Conservation (phyloP, 176 grass and related monocot genomes). For the Phoenix roebelenii region DNA sequence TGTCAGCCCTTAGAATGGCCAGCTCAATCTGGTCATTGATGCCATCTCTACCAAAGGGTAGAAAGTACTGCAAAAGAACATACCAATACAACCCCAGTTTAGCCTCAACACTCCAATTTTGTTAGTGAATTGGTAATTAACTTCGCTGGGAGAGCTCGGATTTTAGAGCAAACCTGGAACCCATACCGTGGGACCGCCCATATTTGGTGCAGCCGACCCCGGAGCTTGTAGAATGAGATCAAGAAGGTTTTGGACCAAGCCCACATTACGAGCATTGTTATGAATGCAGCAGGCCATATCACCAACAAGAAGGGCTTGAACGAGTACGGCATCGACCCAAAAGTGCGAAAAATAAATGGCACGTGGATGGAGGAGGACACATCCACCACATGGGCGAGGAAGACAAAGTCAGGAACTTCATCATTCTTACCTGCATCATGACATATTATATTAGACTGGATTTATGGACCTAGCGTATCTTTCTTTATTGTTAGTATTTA, state of each 20-base stretch:
- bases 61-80: constrained; percentile 42
- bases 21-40: constrained; percentile 89
- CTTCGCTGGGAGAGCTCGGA: too few species aligned
- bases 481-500: too few species aligned
- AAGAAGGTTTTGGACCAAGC: constrained; percentile 70
- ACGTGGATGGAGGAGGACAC: constrained; percentile 58
- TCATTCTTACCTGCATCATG: constrained; percentile 30
- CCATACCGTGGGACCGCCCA: constrained; percentile 76
- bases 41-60: constrained; percentile 64
- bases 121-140: too few species aligned
- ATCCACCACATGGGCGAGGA: constrained; percentile 79
- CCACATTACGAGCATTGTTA: constrained; percentile 64
- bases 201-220: constrained; percentile 31
- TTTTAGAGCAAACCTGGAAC: constrained; percentile 42
- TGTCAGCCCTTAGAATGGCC: constrained; percentile 64
- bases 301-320: constrained; percentile 32
- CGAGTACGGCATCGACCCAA: constrained; percentile 37
- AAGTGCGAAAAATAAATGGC: constrained; percentile 47
- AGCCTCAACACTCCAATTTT: neutral
- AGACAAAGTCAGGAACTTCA: constrained; percentile 77
- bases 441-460: neutral
- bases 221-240: constrained; percentile 51
- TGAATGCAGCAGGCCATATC: constrained; percentile 42
- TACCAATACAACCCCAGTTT: neutral
- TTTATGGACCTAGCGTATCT: too few species aligned